Evolutionary conservation across 768 basidiomycete species (phyloP).

Genomic region (Butyriboletus loyo): DNA sequence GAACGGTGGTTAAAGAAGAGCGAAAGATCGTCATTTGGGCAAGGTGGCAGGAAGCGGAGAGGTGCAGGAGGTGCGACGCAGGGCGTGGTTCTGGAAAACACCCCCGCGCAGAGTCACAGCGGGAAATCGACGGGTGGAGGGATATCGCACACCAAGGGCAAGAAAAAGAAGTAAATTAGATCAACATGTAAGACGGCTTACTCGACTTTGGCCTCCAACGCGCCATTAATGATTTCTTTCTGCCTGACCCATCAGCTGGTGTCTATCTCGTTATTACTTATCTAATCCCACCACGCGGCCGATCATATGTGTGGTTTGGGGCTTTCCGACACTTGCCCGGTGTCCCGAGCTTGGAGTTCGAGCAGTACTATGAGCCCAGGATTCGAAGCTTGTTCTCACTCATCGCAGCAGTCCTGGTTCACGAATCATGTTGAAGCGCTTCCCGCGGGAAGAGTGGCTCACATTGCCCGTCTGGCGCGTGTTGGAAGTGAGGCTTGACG

Average conservation of each 20-base stretch:
- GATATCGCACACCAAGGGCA: conserved; percentile 47
- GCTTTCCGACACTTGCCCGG: background rate
- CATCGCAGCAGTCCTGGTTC: background rate
- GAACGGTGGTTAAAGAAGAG: conserved; percentile 89
- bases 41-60: conserved; percentile 52
- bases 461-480: conserved; percentile 20
- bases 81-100: conserved; percentile 42
- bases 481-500: conserved; percentile 29
- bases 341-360: background rate
- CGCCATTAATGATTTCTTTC: conserved; percentile 22
- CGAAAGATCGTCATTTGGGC: conserved; percentile 58
- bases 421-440: conserved; percentile 1
- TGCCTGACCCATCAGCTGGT: conserved; percentile 16
- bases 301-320: background rate
- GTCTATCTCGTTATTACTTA: conserved; percentile 13
- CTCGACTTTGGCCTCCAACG: conserved; percentile 15
- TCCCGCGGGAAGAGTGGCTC: conserved; percentile 14
- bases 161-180: conserved; percentile 62
- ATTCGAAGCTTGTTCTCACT: background rate
- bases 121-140: conserved; percentile 39
- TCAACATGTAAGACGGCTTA: conserved; percentile 18
- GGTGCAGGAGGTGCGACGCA: conserved; percentile 66
- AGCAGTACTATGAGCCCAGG: background rate
- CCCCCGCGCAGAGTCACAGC: conserved; percentile 21
- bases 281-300: conserved; percentile 30